Evolutionary conservation across 148 eudicot genomes (phyloP), one percentile per base, ranked within the genome.

Genomic region (Euryodendron excelsum): DNA sequence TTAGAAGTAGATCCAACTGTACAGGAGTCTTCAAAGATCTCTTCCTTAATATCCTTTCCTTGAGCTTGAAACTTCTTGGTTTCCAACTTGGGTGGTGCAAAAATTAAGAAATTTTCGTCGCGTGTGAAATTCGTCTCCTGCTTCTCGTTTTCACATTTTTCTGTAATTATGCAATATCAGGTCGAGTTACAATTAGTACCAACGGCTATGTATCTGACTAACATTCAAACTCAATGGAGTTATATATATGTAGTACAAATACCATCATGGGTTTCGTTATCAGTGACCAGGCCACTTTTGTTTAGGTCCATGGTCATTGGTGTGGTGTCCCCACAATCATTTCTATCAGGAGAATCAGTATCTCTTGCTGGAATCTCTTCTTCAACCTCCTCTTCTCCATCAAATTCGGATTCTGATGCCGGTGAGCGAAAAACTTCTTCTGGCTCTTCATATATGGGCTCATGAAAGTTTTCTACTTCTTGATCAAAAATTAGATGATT

Each of bases 1-100:
- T 93, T 95, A 1, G 99, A 95, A 20, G 97, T 95, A 3, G 99
- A 95, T 53, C 99, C 99, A 27, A 91, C 79, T 0, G 94, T 95
- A 73, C 82, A 86, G 1, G 94, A 74, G 62, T 95, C 97, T n/a
- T 89, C 96, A 30, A 81, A 89, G 1, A 77, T 81, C 79, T 87
- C 88, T 10, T 80, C 88, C 25, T 87, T 86, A 4, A 20, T 21
- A 12, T 85, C 88, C 77, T 80, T 84, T 39, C 83, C 86, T 72
- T 79, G 58, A 0, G 31, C 84, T 37, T 82, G 58, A 34, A 82
- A 10, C 79, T 81, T 88, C 86, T 82, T 93, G 17, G 78, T 73
- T 61, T 87, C 85, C 12, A 80, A 60, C 69, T 80, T 87, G 15
- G 87, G 76, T 50, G 90, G 91, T 5, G 79, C 81, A 48, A 76